Conservation (phyloP, 2,329 filamentous ascomycete species). For the Coleophoma eucalyptorum region DNA sequence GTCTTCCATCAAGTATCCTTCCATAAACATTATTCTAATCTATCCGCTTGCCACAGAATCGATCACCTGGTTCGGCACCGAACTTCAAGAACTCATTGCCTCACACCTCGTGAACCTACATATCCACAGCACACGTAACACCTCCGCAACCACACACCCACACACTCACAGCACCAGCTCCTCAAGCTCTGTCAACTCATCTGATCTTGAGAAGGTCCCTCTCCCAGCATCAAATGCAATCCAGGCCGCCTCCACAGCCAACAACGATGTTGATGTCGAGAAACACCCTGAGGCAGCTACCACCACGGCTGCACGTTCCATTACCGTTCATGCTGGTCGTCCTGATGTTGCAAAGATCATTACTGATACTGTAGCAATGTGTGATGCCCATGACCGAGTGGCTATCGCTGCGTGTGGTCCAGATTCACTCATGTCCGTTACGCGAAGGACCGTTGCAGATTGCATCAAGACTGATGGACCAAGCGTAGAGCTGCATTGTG, state of each 20-base stretch:
- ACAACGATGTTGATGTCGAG: conserved; percentile 1
- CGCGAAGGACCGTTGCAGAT: conserved; percentile 39
- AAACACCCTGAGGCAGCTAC: background rate
- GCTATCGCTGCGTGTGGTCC: conserved; percentile 47
- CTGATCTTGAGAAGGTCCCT: background rate
- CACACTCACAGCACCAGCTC: background rate
- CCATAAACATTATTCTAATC: background rate
- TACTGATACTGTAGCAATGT: conserved; percentile 30
- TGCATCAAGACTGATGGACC: conserved; percentile 40
- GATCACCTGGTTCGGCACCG: conserved; percentile 20
- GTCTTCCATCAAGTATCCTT: background rate
- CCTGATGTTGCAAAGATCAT: conserved; percentile 38
- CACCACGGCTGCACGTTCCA: background rate
- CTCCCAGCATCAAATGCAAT: background rate
- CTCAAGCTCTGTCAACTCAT: background rate
- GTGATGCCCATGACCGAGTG: conserved; percentile 31
- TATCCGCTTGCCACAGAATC: conserved; percentile 1
- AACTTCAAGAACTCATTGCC: conserved; percentile 22
- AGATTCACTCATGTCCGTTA: conserved; percentile 36
- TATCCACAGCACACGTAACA: conserved; percentile 24
- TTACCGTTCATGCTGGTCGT: conserved; percentile 27
- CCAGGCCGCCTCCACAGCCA: background rate
- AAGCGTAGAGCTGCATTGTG: conserved; percentile 46
- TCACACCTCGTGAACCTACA: conserved; percentile 23
- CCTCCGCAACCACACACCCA: background rate